phyloP scores from a whole-genome alignment of 2,329 filamentous ascomycete species.

The Talaromyces piceae region DNA sequence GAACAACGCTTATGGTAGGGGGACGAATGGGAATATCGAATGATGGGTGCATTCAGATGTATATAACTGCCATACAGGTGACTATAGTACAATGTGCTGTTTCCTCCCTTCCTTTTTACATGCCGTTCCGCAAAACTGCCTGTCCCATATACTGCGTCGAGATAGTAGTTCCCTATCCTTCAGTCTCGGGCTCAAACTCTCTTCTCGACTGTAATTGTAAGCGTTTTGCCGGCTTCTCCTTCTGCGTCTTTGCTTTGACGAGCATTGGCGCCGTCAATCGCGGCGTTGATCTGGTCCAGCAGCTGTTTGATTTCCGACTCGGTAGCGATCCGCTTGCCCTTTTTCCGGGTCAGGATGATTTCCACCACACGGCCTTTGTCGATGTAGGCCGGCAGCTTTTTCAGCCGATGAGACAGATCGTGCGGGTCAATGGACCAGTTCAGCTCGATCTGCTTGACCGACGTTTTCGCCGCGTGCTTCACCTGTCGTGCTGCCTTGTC shows the following conservation, averaged over 20 bases:
- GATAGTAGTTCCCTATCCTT: neutral
- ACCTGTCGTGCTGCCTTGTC: constrained; percentile 32
- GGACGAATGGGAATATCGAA: too few relatives aligned
- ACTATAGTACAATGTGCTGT: too few relatives aligned
- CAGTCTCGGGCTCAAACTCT: constrained; percentile 11
- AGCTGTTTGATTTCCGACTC: constrained; percentile 55
- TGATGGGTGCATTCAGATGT: too few relatives aligned
- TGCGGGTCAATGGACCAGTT: constrained; percentile 78
- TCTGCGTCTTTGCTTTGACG: constrained; percentile 36
- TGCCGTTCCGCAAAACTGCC: neutral
- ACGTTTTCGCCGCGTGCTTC: constrained; percentile 33
- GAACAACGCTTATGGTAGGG: too few relatives aligned
- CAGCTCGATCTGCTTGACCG: constrained; percentile 71
- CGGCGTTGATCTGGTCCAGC: constrained; percentile 44
- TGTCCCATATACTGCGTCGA: neutral
- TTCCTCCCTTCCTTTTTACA: too few relatives aligned
- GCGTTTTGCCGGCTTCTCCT: constrained; percentile 32
- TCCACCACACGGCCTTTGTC: constrained; percentile 69
- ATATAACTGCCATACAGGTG: too few relatives aligned
- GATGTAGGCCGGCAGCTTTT: constrained; percentile 61
- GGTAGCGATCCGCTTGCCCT: constrained; percentile 53
- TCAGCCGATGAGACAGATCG: constrained; percentile 66
- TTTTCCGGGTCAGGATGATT: constrained; percentile 62
- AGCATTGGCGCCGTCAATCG: constrained; percentile 36
- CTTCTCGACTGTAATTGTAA: constrained; percentile 32